Evolutionary conservation across 1,284 basidiomycete species (phyloP).

Genomic region (Tausonia pullulans): DNA sequence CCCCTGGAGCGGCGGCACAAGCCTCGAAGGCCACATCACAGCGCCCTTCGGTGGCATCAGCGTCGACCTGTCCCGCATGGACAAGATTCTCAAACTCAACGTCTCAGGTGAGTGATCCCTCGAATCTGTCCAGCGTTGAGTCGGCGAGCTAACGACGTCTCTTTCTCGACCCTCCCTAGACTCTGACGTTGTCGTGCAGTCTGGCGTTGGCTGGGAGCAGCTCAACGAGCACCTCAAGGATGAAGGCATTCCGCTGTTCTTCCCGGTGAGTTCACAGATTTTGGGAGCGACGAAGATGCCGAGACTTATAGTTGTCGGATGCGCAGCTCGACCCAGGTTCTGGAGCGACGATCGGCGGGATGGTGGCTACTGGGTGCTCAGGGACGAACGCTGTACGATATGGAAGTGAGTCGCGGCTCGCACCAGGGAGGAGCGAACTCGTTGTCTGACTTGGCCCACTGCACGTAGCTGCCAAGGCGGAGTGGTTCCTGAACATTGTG

Average conservation of each 20-base stretch:
- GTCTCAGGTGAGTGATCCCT: slow-evolving; percentile 21
- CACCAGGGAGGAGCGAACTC: too few species aligned
- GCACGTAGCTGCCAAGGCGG: slow-evolving; percentile 49
- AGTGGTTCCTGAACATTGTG: slow-evolving; percentile 73
- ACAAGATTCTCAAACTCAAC: slow-evolving; percentile 65
- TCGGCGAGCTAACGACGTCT: neutral
- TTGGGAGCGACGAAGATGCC: neutral
- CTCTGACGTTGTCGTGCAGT: slow-evolving; percentile 67
- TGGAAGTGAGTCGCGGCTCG: slow-evolving; percentile 39
- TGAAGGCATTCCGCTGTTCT: slow-evolving; percentile 69
- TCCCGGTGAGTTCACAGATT: slow-evolving; percentile 50
- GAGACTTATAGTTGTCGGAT: neutral
- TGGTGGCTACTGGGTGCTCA: slow-evolving; percentile 44
- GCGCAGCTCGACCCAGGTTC: slow-evolving; percentile 58
- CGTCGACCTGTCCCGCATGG: slow-evolving; percentile 75
- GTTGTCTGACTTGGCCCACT: too few species aligned
- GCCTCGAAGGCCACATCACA: slow-evolving; percentile 14
- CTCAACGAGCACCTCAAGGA: slow-evolving; percentile 63
- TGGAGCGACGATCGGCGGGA: slow-evolving; percentile 76
- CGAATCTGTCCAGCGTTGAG: neutral
- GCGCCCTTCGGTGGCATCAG: slow-evolving; percentile 58
- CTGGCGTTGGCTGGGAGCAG: slow-evolving; percentile 77
- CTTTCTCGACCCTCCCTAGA: slow-evolving; percentile 47
- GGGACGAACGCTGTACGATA: slow-evolving; percentile 78
- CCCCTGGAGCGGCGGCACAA: slow-evolving; percentile 15